phyloP scores from a whole-genome alignment of 2,329 filamentous ascomycete species.

The Pseudocercospora musae region DNA sequence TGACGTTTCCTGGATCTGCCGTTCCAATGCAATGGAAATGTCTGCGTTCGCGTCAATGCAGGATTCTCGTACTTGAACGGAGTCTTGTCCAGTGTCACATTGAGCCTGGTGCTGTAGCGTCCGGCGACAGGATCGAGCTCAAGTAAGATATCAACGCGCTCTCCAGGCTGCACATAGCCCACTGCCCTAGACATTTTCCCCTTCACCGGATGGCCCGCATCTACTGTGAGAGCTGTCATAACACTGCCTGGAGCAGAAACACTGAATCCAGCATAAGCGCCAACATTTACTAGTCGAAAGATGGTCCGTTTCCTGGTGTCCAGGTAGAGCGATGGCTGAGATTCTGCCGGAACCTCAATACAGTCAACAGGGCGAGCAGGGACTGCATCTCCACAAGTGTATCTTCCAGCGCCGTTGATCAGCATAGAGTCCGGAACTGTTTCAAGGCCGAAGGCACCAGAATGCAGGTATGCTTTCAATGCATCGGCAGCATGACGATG shows the following conservation, averaged over 20 bases:
- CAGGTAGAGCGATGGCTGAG: slow-evolving; percentile 3
- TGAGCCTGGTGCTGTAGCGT: slow-evolving; percentile 1
- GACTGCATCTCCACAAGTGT: slow-evolving; percentile 46
- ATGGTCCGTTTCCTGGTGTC: slow-evolving; percentile 33
- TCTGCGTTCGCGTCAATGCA: slow-evolving; percentile 40
- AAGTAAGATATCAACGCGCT: slow-evolving; percentile 42
- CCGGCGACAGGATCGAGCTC: slow-evolving; percentile 1
- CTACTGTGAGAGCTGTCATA: slow-evolving; percentile 40
- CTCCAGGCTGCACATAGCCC: slow-evolving; percentile 45
- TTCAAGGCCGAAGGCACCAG: slow-evolving; percentile 44
- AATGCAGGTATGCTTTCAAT: slow-evolving; percentile 44
- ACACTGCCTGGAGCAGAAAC: slow-evolving; percentile 34
- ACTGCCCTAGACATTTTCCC: slow-evolving; percentile 31
- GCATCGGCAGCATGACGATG: slow-evolving; percentile 43
- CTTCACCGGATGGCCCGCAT: slow-evolving; percentile 40
- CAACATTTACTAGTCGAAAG: slow-evolving; percentile 45
- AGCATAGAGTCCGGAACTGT: slow-evolving; percentile 50
- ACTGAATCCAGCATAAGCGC: slow-evolving; percentile 42
- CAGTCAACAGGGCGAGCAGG: slow-evolving; percentile 48
- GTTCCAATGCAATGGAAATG: slow-evolving; percentile 30
- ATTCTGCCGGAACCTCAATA: slow-evolving; percentile 21
- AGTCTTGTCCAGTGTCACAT: slow-evolving; percentile 27
- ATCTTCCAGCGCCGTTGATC: slow-evolving; percentile 47
- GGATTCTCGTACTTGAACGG: slow-evolving; percentile 47
- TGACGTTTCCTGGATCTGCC: background rate